Base-by-base conservation (phyloP, 2,329 filamentous ascomycete genomes). In the Aureobasidium sp. region DNA sequence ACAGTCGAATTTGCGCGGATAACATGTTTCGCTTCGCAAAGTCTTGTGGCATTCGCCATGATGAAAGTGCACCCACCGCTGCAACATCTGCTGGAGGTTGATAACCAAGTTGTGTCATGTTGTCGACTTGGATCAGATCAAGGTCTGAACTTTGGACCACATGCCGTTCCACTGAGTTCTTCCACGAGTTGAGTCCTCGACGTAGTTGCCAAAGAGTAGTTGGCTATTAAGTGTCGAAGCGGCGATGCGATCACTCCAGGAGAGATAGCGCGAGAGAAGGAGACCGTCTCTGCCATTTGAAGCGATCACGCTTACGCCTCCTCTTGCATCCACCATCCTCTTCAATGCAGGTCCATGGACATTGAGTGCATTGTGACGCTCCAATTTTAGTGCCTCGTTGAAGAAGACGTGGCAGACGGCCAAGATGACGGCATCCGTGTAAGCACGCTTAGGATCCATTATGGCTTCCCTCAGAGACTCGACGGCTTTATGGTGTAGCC, bases 321-420 rank as follows among this genome's bases (percentile, higher is more conserved):
- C 53, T 57, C 53, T 57, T 45, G 39, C 29, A 16, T 27, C 39
- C 3, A 57, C 53, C 53, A 57, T 57, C 13, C 53, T 57, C 41
- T 57, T 21, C 29, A 57, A 16, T 16, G 53, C 53, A 13, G 53
- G 53, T 13, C 15, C 53, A 13, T 57, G 53, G 9, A 57, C 30
- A 7, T 44, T 27, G 27, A 57, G 16, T 2, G 39, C 29, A 15
- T 11, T 45, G 10, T 57, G 29, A 2, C 41, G 41, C 27, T 57
- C 39, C 5, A 15, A 13, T 34, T 29, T 16, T 11, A 57, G 16
- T 13, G 53, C 53, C 25, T 57, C 53, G 8, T 30, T 57, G 29
- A 57, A 57, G 53, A 36, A 57, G 10, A 57, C 53, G 9, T 44
- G 44, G 5, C 9, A n/a, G 7, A 57, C 53, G 13, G 53, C 34